A percentile compares a stretch with the other conserved stretches of the same genome.
Conservation (phyloP, 169 alveolate species). For the Eimeria falciformis region DNA sequence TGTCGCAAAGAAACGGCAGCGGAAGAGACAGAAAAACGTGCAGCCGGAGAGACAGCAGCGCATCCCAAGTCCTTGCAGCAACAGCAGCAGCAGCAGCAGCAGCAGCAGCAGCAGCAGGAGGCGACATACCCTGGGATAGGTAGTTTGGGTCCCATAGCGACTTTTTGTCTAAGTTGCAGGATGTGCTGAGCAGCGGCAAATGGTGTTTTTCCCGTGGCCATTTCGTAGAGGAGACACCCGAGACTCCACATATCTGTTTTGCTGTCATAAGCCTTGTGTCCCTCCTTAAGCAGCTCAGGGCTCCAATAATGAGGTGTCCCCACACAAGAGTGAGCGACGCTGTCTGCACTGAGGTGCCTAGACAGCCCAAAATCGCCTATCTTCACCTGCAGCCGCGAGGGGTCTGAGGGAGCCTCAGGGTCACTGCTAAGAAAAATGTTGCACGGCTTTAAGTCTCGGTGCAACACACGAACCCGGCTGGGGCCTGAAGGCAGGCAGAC, state of each 20-base stretch:
- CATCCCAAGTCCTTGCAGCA: not conserved
- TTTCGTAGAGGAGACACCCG: slow-evolving; percentile 95
- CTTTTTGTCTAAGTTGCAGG: slow-evolving; percentile 53
- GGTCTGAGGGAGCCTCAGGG: slow-evolving; percentile 80
- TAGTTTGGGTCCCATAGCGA: slow-evolving; percentile 48
- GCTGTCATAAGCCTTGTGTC: slow-evolving; percentile 87
- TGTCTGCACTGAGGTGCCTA: slow-evolving; percentile 88
- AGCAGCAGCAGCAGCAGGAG: not conserved
- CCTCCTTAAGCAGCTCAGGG: slow-evolving; percentile 90
- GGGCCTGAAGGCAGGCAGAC: slow-evolving; percentile 85
- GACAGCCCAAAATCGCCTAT: slow-evolving; percentile 95
- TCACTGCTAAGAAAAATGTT: slow-evolving; percentile 87
- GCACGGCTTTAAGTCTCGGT: slow-evolving; percentile 94
- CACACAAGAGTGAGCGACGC: slow-evolving; percentile 91
- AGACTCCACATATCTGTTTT: slow-evolving; percentile 96
- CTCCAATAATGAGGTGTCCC: slow-evolving; percentile 96
- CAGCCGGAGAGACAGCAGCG: slow-evolving; percentile 4
- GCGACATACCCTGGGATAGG: slow-evolving; percentile 37
- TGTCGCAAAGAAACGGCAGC: no score
- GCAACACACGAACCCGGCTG: slow-evolving; percentile 82
- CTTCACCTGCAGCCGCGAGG: slow-evolving; percentile 84
- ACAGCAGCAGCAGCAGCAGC: slow-evolving; percentile 9
- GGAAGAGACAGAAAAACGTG: not conserved
- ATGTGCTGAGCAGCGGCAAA: slow-evolving; percentile 72
- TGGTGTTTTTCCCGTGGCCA: slow-evolving; percentile 71